Conservation (phyloP, 2,329 filamentous ascomycete species). For the Lithohypha guttulata region DNA sequence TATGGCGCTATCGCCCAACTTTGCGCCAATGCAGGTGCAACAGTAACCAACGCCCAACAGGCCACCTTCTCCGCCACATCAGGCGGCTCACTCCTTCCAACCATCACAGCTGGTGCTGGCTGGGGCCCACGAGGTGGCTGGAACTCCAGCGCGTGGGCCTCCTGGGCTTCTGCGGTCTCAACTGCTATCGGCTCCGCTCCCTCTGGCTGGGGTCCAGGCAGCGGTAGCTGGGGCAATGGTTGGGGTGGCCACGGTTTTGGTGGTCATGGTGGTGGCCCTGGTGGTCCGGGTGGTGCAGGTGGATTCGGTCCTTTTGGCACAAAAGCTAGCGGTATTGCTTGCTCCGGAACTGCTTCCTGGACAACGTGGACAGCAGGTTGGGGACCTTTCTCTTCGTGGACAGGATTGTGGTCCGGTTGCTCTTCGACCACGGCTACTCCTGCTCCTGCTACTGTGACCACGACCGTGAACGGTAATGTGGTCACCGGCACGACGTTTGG, state of each 20-base stretch:
- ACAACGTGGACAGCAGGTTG: conserved; percentile 23
- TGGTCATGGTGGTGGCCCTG: conserved; percentile 13
- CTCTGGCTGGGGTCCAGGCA: conserved; percentile 14
- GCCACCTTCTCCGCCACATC: conserved; percentile 22
- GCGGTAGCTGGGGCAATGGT: conserved; percentile 16
- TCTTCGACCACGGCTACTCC: conserved; percentile 19
- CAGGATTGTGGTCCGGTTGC: conserved; percentile 22
- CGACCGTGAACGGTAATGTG: conserved; percentile 17
- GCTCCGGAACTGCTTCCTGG: conserved; percentile 16
- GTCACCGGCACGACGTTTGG: conserved; percentile 23
- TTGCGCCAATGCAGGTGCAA: conserved; percentile 20
- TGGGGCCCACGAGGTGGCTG: conserved; percentile 18
- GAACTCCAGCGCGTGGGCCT: conserved; percentile 17
- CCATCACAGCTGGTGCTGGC: conserved; percentile 13
- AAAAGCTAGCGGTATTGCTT: conserved; percentile 19
- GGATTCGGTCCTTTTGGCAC: conserved; percentile 21
- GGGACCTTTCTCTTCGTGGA: conserved; percentile 16
- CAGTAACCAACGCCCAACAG: conserved; percentile 20
- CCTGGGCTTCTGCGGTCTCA: conserved; percentile 18
- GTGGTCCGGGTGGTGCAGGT: conserved; percentile 13
- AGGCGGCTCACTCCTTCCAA: conserved; percentile 19
- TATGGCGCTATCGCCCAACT: conserved; percentile 22
- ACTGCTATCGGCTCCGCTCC: conserved; percentile 19
- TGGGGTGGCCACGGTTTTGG: conserved; percentile 13
- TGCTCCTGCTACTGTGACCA: conserved; percentile 20